Evolutionary conservation across 805 yeast species (phyloP), one percentile per base, ranked within the genome.

Genomic region (Millerozyma acaciae): DNA sequence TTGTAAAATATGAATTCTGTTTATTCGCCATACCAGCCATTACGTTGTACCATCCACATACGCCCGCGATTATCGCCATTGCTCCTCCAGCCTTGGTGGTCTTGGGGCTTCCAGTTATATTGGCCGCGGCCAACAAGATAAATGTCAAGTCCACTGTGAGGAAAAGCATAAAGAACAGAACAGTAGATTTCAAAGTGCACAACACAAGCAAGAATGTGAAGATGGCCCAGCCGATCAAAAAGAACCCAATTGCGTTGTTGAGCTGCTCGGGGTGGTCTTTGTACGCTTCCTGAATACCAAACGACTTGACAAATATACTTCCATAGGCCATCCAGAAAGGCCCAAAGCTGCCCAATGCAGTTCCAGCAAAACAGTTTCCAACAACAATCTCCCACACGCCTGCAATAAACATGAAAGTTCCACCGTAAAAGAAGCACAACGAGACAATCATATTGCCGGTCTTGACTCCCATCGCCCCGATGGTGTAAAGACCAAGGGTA

Each of bases 201-300:
- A 76, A 47, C 48, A 75, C 54, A 55, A 78, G 65, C 57, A 78
- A 57, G 43, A 75, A 76, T 9, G 84, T 70, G 62, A 79, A 79
- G 8, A 80, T 72, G 4, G 74, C 65, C 84, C 84, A 79, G 6
- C 82, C 84, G 2, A 76, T 51, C 17, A 78, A 50, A 52, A 65
- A 78, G 44, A 79, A 73, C 2, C 84, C 86, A 17, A 73, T 44
- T 1, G 76, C 80, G 42, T 76, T 73, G 26, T 53, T 53, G 15
- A 60, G 31, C 42, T 55, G 60, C 47, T 72, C 77, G 12, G 56
- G 50, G 5, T 65, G 48, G 37, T 68, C 68, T 21, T 38, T 50
- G 24, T 78, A 75, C 5, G 73, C 73, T 2, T 72, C 53, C 1
- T 51, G 58, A 18, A 77, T 73, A 16, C 78, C 78, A 51, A 78